These are phyloP conservation scores for Citrus cavaleriei DNA, from an alignment of 345 rosid genomes.

Conservation along the genomic window DNA sequence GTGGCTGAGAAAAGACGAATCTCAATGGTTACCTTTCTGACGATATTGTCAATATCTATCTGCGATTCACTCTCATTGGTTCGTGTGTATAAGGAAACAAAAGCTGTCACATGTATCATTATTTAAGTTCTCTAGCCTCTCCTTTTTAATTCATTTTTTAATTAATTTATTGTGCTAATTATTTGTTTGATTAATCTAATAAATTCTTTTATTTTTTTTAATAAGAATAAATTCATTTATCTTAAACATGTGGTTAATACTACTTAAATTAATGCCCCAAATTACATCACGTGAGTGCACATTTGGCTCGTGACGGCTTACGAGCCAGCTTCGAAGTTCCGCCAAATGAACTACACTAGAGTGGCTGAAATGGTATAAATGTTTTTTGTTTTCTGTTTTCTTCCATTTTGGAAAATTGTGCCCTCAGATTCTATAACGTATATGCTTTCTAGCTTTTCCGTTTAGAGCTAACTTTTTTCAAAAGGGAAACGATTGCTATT, in stretches of 20 bases:
- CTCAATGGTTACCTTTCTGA: neutral
- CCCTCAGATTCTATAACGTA: too few species aligned
- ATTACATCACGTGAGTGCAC: conserved; percentile 13
- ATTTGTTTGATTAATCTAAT: neutral
- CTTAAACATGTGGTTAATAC: neutral
- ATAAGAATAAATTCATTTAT: neutral
- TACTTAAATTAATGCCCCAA: neutral
- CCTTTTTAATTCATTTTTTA: neutral
- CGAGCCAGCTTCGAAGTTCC: conserved; percentile 13
- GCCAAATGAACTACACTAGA: too few species aligned
- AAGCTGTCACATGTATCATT: conserved; percentile 12
- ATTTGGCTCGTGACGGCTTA: conserved; percentile 16
- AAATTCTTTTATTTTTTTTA: neutral
- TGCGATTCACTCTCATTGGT: conserved; percentile 5
- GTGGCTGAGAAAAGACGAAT: neutral
- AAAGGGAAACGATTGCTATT: neutral
- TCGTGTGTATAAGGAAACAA: conserved; percentile 23
- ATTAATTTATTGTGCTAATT: neutral
- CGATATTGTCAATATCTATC: conserved; percentile 5
- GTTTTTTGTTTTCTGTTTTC: neutral
- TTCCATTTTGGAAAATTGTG: too few species aligned
- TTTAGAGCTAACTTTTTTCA: neutral
- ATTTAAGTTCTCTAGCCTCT: neutral
- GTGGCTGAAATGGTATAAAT: neutral
- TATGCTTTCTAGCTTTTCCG: too few species aligned